Base-by-base conservation (phyloP, 1,284 basidiomycete species). In the Apiotrichum gamsii region DNA sequence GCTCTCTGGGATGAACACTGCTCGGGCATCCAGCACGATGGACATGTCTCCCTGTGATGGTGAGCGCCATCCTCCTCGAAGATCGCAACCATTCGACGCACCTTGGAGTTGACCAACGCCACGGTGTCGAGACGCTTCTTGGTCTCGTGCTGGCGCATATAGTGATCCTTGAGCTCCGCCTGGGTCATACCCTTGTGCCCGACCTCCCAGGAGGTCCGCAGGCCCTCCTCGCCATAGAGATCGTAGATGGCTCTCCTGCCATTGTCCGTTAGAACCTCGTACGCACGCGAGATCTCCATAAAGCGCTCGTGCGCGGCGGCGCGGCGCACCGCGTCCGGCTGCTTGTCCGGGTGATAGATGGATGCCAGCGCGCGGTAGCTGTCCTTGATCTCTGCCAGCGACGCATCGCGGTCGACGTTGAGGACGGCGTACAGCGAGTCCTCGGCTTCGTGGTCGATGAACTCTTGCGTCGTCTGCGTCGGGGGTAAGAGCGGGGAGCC, bases 311-410 rank as follows among this genome's bases (percentile, higher is more conserved):
- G 65, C 9, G 68, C 67, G 10, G 64, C 62, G 8, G 32, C 35
- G 4, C 61, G 57, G 13, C 54, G 49, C 41, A 33, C 51, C 52
- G 72, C 50, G 63, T 72, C 44, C 58, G 69, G 65, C 49, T 79
- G 77, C 47, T 77, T 74, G 61, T 79, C 78, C 1, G 78, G 78
- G 52, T 78, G 77, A 36, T 75, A 73, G 1, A 72, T 64, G 0
- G 75, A 64, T 34, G 69, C 71, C 1, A 73, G 52, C 9, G 60
- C 46, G 23, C 71, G 59, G 48, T 73, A 73, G 11, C 61, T 40
- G 32, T 70, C 69, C 33, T 64, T 48, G 36, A 73, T 69, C 39
- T 67, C 64, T 8, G 58, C 52, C 8, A 58, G 46, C 9, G 60
- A 57, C 3, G 71, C 69, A 19, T 58, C 55, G 24, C 56, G 54